Percentiles rank a stretch among this genome's conserved stretches.
phyloP scores from a whole-genome alignment of 2,329 filamentous ascomycete genomes.

The Thelonectria discophora region DNA sequence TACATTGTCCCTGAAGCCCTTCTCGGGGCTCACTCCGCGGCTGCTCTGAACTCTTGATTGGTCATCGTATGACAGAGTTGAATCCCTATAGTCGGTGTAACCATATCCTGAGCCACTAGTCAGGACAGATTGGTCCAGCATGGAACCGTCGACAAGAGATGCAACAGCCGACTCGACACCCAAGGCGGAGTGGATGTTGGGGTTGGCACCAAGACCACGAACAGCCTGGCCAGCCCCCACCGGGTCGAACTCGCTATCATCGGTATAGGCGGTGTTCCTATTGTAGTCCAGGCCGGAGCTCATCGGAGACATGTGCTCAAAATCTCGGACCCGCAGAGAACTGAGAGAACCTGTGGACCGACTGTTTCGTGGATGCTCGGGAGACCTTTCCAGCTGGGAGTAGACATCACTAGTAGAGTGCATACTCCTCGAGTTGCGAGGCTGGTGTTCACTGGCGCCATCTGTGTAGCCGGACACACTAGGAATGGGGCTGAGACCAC shows the following conservation, averaged over 20 bases:
- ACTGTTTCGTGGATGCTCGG: conserved; percentile 45
- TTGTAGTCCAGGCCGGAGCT: conserved; percentile 67
- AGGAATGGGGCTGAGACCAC: conserved; percentile 86
- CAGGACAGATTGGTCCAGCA: conserved; percentile 72
- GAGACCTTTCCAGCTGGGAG: conserved; percentile 69
- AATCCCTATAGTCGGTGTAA: conserved; percentile 53
- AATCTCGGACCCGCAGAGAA: conserved; percentile 57
- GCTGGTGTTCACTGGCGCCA: conserved; percentile 67
- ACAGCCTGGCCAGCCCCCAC: conserved; percentile 75
- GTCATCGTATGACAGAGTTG: conserved; percentile 46
- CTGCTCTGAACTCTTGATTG: conserved; percentile 44
- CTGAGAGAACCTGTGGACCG: conserved; percentile 48
- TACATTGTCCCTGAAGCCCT: conserved; percentile 53
- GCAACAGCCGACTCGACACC: conserved; percentile 91
- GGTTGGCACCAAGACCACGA: conserved; percentile 74
- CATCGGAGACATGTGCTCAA: conserved; percentile 62
- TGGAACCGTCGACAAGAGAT: conserved; percentile 81
- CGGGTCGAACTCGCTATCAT: conserved; percentile 66
- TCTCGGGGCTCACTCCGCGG: conserved; percentile 52
- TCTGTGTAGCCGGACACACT: conserved; percentile 89
- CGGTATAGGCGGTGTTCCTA: conserved; percentile 59
- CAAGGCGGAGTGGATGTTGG: conserved; percentile 75
- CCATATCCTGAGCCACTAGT: conserved; percentile 66
- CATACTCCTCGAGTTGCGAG: conserved; percentile 65
- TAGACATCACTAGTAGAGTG: conserved; percentile 62